A percentile compares a stretch with the other conserved stretches of the same genome.
Conservation (phyloP, 148 eudicot species). For the Chenopodium album region DNA sequence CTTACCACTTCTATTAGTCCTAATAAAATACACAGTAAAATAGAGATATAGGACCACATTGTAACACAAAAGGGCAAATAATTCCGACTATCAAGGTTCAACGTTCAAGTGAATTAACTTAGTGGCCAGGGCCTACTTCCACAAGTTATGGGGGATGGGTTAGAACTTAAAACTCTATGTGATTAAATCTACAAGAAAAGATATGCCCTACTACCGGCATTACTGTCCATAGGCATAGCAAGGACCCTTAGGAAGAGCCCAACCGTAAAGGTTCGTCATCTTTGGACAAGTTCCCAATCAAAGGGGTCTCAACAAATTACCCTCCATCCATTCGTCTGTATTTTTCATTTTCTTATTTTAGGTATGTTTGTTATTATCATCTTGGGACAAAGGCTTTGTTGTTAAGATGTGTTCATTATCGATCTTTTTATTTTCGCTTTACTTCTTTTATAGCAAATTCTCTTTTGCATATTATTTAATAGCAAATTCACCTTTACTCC, state of each 20-base stretch:
- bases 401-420: no score
- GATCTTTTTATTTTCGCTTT: no score
- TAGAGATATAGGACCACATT: neutral
- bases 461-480: no score
- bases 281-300: neutral
- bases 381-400: no score
- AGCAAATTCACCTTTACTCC: no score
- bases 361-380: no score
- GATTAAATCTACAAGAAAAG: neutral
- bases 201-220: neutral
- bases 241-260: neutral
- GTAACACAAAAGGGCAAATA: neutral
- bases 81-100: neutral
- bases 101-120: neutral
- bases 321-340: neutral
- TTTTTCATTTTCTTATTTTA: no score
- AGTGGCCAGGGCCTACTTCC: neutral
- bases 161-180: no score
- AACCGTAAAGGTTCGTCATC: neutral
- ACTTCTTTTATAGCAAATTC: no score
- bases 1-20: neutral
- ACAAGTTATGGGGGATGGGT: neutral
- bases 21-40: neutral
- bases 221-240: neutral
- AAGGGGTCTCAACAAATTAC: neutral